These are phyloP conservation scores for Boletus pseudopeckii DNA, from an alignment of 768 basidiomycete genomes.

Conservation along the genomic window DNA sequence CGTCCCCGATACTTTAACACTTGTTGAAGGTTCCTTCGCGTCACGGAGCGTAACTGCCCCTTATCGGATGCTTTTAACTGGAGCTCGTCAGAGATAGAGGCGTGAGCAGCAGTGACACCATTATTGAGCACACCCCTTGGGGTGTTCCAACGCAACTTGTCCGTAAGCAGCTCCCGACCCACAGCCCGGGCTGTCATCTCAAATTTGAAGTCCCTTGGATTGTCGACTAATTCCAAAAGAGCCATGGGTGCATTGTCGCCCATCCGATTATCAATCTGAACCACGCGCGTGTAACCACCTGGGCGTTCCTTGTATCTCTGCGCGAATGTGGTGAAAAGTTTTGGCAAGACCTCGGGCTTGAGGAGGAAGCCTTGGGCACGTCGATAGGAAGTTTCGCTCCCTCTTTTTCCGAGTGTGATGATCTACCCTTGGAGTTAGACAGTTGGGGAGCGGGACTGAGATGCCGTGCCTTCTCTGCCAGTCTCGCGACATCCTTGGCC, in stretches of 20 bases:
- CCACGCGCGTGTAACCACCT: conserved; percentile 94
- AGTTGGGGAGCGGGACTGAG: not conserved
- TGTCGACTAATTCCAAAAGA: conserved; percentile 93
- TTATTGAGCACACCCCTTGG: conserved; percentile 48
- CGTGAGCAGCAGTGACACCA: conserved; percentile 44
- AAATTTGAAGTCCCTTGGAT: conserved; percentile 81
- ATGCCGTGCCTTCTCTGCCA: conserved; percentile 81
- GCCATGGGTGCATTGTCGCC: conserved; percentile 95
- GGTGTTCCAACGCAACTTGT: conserved; percentile 45
- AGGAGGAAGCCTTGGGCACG: conserved; percentile 80
- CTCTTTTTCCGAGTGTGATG: conserved; percentile 90
- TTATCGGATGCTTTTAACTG: conserved; percentile 35
- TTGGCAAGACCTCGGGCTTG: conserved; percentile 66
- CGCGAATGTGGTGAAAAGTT: conserved; percentile 78
- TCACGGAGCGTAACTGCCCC: conserved; percentile 55
- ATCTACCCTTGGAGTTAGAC: conserved; percentile 45
- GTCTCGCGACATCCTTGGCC: conserved; percentile 84
- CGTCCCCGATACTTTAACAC: conserved; percentile 56
- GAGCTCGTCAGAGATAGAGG: conserved; percentile 50
- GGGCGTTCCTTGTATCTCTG: conserved; percentile 75
- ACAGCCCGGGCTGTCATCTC: conserved; percentile 87
- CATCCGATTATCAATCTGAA: conserved; percentile 82
- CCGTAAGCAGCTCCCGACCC: conserved; percentile 75
- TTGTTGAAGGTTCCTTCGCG: conserved; percentile 75
- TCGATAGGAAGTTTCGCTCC: conserved; percentile 62